Base-by-base conservation (phyloP, 1,284 basidiomycete species). In the Somion occarium region DNA sequence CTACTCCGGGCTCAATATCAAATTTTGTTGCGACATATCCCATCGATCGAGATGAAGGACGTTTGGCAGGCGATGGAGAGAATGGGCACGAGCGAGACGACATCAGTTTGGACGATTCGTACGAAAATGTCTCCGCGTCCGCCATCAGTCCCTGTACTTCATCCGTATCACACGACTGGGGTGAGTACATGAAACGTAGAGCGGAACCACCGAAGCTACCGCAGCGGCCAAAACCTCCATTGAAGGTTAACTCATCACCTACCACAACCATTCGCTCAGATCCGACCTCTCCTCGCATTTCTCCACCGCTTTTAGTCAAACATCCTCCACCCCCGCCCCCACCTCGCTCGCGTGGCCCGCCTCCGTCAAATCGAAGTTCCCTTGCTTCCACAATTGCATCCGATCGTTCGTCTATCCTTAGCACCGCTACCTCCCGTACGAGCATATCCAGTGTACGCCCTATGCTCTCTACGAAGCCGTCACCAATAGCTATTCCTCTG, bases 91-190 rank as follows among this genome's bases (percentile, higher is more conserved):
- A 83, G 51, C 56, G 69, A 3, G 83, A 86, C 57, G 70, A 73
- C 5, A 70, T 71, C 50, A 85, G 83, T 57, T 72, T 88, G 11
- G 73, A 76, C 51, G 86, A 86, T 53, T 85, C 84, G 0, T 89
- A 82, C 58, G 87, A 89, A 61, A 78, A 85, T 46, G 75, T 89
- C 18, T 80, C 82, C 5, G 66, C 73, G 15, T 56, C 63, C n/a
- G 55, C 55, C 38, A 47, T 57, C 18, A 66, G 63, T 53, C 58
- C 61, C 12, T 58, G 60, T 13, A 51, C 59, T 23, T 63, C 64
- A 26, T 63, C 61, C 15, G 59, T 55, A 45, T 58, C 57, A 4
- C 61, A 55, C 37, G 65, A 68, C 38, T 69, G 66, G 67, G 64
- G 62, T 44, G 57, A 63, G 25, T 60, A 59, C 46, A 56, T 64